Percentiles rank a stretch among this genome's conserved stretches.
phyloP scores from a whole-genome alignment of 1,284 basidiomycete species.

The Ceratobasidium sp. region DNA sequence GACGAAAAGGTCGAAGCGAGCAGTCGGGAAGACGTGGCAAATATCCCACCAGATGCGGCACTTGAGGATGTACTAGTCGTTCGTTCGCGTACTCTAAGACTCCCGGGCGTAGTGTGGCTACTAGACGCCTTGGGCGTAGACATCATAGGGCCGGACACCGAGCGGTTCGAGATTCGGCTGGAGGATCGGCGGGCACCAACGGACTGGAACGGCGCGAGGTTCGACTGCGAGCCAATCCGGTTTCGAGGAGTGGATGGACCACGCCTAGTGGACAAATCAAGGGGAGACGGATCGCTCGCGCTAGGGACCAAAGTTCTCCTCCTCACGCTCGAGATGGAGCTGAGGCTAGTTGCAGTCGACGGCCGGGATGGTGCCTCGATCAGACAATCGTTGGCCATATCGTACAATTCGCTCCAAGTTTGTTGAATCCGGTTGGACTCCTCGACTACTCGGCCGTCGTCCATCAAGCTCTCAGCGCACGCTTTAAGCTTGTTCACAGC shows the following conservation, averaged over 20 bases:
- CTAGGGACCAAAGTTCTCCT: constrained; percentile 29
- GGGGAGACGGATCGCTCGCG: constrained; percentile 31
- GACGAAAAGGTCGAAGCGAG: constrained; percentile 78
- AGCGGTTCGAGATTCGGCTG: constrained; percentile 47
- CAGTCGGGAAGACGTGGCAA: constrained; percentile 54
- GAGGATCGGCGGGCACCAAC: constrained; percentile 40
- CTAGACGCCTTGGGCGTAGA: constrained; percentile 22
- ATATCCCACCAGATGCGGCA: constrained; percentile 29
- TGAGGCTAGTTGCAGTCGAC: constrained; percentile 61
- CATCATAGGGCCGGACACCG: constrained; percentile 47
- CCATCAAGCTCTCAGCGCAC: constrained; percentile 50
- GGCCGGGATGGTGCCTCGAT: constrained; percentile 70
- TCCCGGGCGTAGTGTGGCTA: not conserved
- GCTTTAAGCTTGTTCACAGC: constrained; percentile 61
- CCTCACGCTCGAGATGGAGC: constrained; percentile 56
- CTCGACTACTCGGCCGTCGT: constrained; percentile 66
- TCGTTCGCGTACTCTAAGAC: constrained; percentile 28
- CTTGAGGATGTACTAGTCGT: constrained; percentile 48
- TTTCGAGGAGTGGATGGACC: constrained; percentile 33
- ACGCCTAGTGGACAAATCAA: constrained; percentile 36
- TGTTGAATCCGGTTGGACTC: constrained; percentile 74
- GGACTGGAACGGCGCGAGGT: constrained; percentile 4
- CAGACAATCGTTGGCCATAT: constrained; percentile 77
- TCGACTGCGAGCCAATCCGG: constrained; percentile 5
- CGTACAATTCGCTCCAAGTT: constrained; percentile 79